These are phyloP conservation scores for Syzygium jambos DNA, from an alignment of 345 rosid genomes.

Conservation along the genomic window DNA sequence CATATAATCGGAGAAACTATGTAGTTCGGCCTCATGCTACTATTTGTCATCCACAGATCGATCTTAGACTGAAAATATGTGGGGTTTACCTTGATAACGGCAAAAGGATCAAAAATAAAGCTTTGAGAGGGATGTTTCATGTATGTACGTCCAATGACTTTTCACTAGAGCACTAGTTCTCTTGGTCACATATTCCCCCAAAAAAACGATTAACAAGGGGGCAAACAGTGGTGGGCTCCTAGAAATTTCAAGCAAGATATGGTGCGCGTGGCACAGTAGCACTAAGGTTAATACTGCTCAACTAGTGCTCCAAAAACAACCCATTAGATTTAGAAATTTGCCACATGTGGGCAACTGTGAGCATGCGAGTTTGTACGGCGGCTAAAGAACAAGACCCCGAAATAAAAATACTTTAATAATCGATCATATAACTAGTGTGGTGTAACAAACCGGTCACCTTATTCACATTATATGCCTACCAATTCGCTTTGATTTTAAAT, in stretches of 20 bases:
- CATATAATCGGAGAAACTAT: background rate
- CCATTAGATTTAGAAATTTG: background rate
- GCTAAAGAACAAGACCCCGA: slow-evolving; percentile 35
- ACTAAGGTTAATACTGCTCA: slow-evolving; percentile 20
- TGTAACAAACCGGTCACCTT: background rate
- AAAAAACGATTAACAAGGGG: background rate
- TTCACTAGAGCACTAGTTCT: background rate
- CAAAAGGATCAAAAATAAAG: background rate
- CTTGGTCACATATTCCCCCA: background rate
- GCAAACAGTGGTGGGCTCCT: background rate
- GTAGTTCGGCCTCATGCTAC: background rate
- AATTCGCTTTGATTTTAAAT: background rate
- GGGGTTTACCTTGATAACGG: background rate
- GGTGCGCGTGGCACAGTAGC: slow-evolving; percentile 84
- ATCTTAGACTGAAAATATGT: background rate
- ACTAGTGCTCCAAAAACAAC: background rate
- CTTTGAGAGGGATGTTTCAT: background rate
- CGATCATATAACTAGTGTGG: background rate
- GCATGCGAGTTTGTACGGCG: slow-evolving; percentile 53
- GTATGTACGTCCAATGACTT: background rate
- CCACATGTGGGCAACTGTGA: slow-evolving; percentile 35
- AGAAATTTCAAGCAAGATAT: background rate
- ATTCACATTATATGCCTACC: background rate
- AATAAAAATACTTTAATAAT: background rate
- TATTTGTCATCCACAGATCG: background rate